Percentiles rank a stretch among this genome's conserved stretches.
phyloP scores from a whole-genome alignment of 108 stramenopile genomes.

The Cyclostephanos invisitatus region DNA sequence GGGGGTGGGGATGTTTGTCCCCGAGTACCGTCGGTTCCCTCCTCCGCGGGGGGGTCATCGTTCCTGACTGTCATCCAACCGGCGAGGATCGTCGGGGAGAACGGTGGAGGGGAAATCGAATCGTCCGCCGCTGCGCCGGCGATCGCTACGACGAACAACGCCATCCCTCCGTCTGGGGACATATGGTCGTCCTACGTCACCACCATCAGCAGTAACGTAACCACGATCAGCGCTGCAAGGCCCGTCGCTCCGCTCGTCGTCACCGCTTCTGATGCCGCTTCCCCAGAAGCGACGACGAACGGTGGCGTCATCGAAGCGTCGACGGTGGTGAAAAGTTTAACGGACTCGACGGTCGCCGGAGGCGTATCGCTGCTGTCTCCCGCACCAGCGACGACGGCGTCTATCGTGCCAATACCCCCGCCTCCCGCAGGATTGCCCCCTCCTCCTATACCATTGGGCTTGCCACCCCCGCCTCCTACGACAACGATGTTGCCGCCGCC shows the following conservation, averaged over 20 bases:
- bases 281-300: background rate
- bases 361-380: background rate
- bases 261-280: background rate
- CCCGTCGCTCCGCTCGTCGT: slow-evolving; percentile 8
- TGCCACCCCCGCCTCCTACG: slow-evolving; percentile 27
- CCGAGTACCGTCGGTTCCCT: background rate
- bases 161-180: background rate
- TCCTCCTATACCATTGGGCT: background rate
- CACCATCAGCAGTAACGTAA: slow-evolving; percentile 4
- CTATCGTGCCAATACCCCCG: too few relatives aligned
- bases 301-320: background rate
- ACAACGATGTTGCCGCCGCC: slow-evolving; percentile 24
- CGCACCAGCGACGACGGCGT: background rate
- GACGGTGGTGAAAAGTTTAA: background rate
- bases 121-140: background rate
- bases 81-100: slow-evolving; percentile 32
- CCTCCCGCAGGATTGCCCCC: background rate
- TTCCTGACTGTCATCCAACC: slow-evolving; percentile 43
- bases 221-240: slow-evolving; percentile 12
- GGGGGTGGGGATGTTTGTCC: background rate
- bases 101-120: background rate
- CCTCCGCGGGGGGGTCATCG: slow-evolving; percentile 27
- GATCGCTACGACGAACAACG: background rate
- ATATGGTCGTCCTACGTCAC: background rate
- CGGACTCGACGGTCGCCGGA: background rate